These are phyloP conservation scores for Xylaria longipes DNA, from an alignment of 495 filamentous ascomycete species.

Conservation along the genomic window DNA sequence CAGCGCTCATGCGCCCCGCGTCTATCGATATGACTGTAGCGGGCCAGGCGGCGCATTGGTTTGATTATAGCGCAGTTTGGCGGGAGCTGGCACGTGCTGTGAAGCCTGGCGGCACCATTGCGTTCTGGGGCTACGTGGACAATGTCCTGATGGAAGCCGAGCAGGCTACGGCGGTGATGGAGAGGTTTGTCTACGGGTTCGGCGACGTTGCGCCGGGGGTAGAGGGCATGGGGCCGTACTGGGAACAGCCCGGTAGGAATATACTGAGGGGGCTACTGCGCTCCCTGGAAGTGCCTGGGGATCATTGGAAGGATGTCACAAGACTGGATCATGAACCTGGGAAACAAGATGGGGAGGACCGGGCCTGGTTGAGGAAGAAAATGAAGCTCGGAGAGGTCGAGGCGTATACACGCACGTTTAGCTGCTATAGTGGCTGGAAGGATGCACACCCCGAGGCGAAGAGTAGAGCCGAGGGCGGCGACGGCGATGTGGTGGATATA, in stretches of 20 bases:
- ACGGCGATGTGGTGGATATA: slow-evolving; percentile 61
- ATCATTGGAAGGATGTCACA: slow-evolving; percentile 57
- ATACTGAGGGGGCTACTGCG: slow-evolving; percentile 57
- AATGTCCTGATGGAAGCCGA: slow-evolving; percentile 58
- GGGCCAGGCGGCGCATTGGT: slow-evolving; percentile 72
- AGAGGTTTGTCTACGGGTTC: slow-evolving; percentile 54
- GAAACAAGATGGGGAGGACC: slow-evolving; percentile 46
- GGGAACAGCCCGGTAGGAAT: slow-evolving; percentile 65
- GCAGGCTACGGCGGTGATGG: slow-evolving; percentile 54
- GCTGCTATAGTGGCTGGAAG: slow-evolving; percentile 61
- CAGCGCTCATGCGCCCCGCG: slow-evolving; percentile 50
- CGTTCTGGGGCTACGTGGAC: slow-evolving; percentile 70
- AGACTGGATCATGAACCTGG: slow-evolving; percentile 65
- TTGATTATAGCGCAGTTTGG: slow-evolving; percentile 61
- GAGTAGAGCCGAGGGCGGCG: slow-evolving; percentile 54
- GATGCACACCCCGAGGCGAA: slow-evolving; percentile 52
- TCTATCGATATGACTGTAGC: slow-evolving; percentile 63
- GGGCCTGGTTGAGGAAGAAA: slow-evolving; percentile 56
- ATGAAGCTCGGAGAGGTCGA: slow-evolving; percentile 62
- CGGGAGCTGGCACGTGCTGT: slow-evolving; percentile 60
- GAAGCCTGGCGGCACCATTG: slow-evolving; percentile 60
- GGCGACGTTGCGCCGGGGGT: slow-evolving; percentile 48
- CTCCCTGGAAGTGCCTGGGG: slow-evolving; percentile 54
- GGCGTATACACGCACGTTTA: slow-evolving; percentile 63
- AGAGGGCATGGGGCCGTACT: slow-evolving; percentile 63